Evolutionary conservation across 768 basidiomycete genomes (phyloP).

Genomic region (Sarcomyxa edulis): DNA sequence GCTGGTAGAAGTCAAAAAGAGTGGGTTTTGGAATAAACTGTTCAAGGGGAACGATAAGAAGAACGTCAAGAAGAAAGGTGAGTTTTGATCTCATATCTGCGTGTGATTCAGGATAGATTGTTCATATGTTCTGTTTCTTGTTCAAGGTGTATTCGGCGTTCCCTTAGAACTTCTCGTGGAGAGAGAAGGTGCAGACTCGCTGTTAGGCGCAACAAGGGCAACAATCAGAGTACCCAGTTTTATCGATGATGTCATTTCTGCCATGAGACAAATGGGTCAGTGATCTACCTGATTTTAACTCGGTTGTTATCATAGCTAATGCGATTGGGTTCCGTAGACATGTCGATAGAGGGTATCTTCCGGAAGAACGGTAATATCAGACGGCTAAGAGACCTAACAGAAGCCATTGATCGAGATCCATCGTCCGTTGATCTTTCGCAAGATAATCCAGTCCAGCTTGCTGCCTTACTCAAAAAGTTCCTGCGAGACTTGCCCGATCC

Average conservation of each 20-base stretch:
- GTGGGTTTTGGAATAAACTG: slow-evolving; percentile 91
- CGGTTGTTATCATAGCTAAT: slow-evolving; percentile 4
- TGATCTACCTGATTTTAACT: slow-evolving; percentile 4
- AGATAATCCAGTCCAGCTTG: slow-evolving; percentile 96
- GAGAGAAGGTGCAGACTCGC: slow-evolving; percentile 91
- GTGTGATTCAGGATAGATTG: slow-evolving; percentile 1
- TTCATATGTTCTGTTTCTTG: slow-evolving; percentile 11
- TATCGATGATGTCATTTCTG: slow-evolving; percentile 95
- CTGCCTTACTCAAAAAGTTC: slow-evolving; percentile 96
- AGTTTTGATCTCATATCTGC: slow-evolving; percentile 13
- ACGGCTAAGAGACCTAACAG: slow-evolving; percentile 84
- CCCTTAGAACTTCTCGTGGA: slow-evolving; percentile 92
- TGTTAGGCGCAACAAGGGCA: slow-evolving; percentile 82
- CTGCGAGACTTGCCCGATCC: slow-evolving; percentile 95
- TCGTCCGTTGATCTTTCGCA: slow-evolving; percentile 86
- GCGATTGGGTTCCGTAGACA: slow-evolving; percentile 50
- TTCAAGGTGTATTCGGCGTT: slow-evolving; percentile 84
- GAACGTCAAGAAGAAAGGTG: slow-evolving; percentile 84
- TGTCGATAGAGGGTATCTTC: slow-evolving; percentile 99
- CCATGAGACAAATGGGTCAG: slow-evolving; percentile 98
- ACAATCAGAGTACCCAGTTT: slow-evolving; percentile 92
- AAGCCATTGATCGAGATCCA: slow-evolving; percentile 92
- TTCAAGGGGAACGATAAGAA: slow-evolving; percentile 90
- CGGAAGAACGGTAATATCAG: slow-evolving; percentile 97
- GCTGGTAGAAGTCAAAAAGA: slow-evolving; percentile 88